A percentile compares a stretch with the other conserved stretches of the same genome.
Evolutionary conservation across 2,329 filamentous ascomycete species (phyloP).

Genomic region (Fusarium sp.): DNA sequence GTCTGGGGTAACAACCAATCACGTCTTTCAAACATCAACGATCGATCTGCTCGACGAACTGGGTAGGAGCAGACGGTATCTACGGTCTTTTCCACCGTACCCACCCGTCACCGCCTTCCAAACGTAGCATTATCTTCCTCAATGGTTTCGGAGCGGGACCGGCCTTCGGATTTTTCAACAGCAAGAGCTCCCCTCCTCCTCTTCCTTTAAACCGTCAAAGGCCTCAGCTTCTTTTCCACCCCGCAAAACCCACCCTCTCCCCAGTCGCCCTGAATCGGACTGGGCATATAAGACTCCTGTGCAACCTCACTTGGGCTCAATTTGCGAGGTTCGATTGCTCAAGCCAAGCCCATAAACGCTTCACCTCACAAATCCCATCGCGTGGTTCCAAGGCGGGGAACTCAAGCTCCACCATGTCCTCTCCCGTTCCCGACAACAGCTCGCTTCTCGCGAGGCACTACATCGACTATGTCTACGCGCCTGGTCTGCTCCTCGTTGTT

Average conservation of each 20-base stretch:
- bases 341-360: constrained; percentile 8
- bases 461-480: constrained; percentile 85
- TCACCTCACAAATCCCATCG: constrained; percentile 19
- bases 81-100: constrained; percentile 24
- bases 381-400: constrained; percentile 37
- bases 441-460: constrained; percentile 69
- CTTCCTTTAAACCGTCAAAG: constrained; percentile 31
- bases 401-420: constrained; percentile 36
- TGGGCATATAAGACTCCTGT: constrained; percentile 15
- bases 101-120: constrained; percentile 32
- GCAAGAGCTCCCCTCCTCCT: constrained; percentile 37
- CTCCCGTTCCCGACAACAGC: constrained; percentile 46
- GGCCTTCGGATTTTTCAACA: constrained; percentile 39
- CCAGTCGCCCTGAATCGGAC: neutral
- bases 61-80: neutral
- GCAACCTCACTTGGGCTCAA: constrained; percentile 5
- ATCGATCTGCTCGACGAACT: constrained; percentile 1
- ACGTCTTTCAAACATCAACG: neutral
- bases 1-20: constrained; percentile 31
- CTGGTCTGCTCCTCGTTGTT: constrained; percentile 80
- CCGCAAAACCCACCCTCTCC: constrained; percentile 12
- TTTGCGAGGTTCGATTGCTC: constrained; percentile 29
- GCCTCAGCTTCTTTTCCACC: constrained; percentile 18
- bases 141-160: constrained; percentile 27
- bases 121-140: constrained; percentile 25